Conservation (phyloP, 1,284 basidiomycete species). For the Grifola frondosa region DNA sequence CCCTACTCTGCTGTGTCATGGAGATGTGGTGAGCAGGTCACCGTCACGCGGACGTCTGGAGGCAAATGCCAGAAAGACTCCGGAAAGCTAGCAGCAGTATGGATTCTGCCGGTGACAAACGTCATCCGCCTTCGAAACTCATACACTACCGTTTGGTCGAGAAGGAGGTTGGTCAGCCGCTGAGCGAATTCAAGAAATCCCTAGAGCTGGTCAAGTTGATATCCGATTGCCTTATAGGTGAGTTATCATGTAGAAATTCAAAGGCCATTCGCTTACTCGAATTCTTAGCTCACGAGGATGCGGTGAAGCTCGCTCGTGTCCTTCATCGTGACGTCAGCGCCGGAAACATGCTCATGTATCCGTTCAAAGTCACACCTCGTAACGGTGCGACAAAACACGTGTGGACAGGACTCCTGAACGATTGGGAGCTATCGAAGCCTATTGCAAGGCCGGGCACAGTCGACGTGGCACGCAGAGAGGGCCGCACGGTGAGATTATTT, state of each 20-base stretch:
- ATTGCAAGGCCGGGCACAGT: background rate
- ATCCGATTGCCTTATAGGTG: background rate
- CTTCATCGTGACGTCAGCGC: constrained; percentile 7
- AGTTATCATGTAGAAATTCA: too few relatives aligned
- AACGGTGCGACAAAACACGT: background rate
- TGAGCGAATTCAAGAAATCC: constrained; percentile 3
- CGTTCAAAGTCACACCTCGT: background rate
- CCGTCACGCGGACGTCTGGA: too few relatives aligned
- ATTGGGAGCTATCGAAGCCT: constrained; percentile 7
- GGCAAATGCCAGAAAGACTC: too few relatives aligned
- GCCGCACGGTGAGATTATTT: too few relatives aligned
- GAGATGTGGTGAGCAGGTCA: too few relatives aligned
- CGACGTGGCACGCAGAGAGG: too few relatives aligned
- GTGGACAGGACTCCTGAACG: constrained; percentile 3
- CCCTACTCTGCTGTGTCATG: constrained; percentile 6
- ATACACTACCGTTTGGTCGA: constrained; percentile 18
- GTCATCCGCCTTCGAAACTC: too few relatives aligned
- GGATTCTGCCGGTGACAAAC: too few relatives aligned
- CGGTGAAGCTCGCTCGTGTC: background rate
- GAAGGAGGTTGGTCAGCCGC: constrained; percentile 19
- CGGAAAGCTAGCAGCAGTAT: too few relatives aligned
- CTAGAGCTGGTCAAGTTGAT: background rate
- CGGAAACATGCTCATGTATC: constrained; percentile 6
- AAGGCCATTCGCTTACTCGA: too few relatives aligned
- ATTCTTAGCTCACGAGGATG: constrained; percentile 1